Base-by-base conservation (phyloP, 345 rosid genomes). In the Erysimum cheiranthoides region DNA sequence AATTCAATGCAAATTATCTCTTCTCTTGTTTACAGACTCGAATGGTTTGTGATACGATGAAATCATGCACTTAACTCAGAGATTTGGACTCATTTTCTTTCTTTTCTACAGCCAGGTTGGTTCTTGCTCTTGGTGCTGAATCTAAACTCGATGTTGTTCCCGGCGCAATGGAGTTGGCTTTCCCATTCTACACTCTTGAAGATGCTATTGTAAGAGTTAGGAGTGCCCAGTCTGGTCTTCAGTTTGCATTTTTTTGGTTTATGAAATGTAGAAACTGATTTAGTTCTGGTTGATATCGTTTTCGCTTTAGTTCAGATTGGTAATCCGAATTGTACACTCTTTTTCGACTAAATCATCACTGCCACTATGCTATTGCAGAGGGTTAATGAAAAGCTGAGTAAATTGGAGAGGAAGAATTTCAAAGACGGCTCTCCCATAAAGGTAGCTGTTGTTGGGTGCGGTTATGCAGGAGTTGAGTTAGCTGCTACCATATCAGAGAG, bases 91-190 rank as follows among this genome's bases (percentile, higher is more conserved):
- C 75, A 79, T 45, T 17, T 34, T 51, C 66, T 79, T 68, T 76
- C 67, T 74, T 73, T 88, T 78, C 16, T 53, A 84, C 95, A 92
- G 97, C 86, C 84, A 92, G 97, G 98, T 78, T 94, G 96, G 98
- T 94, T 84, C 96, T 94, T 89, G 93, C 97, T 85, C 84, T 94
- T 84, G 98, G 98, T 53, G 91, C 98, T 87, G 93, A 89, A 86
- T 50, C 93, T 46, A 92, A 85, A 71, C 92, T 92, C 63, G 96
- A 92, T 80, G 72, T 83, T 81, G 85, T 89, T 61, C 96, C 97
- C 0, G 98, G 98, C 38, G 97, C 98, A 72, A 84, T 79, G 78
- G 93, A 92, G 78, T 90, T 76, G 86, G 97, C 98, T 57, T 78
- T 90, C 67, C 95, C 97, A 42, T 93, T 93, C 70, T 90, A 91